A percentile compares a stretch with the other conserved stretches of the same genome.
Conservation (phyloP, 768 basidiomycete species). For the Hysterangium stoloniferum region DNA sequence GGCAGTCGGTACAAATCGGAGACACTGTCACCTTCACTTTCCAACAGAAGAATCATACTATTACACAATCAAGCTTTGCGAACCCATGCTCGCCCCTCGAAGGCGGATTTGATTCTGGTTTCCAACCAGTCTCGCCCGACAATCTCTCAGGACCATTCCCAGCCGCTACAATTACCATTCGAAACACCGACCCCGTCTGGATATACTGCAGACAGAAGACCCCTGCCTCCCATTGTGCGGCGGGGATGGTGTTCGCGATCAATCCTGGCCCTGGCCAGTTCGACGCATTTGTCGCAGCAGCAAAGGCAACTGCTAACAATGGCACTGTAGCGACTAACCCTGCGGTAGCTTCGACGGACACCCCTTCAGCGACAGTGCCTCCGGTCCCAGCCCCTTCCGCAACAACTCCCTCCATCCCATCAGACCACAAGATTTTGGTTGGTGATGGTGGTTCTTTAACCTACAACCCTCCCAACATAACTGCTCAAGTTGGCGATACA, state of each 20-base stretch:
- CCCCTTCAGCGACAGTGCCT: conserved; percentile 34
- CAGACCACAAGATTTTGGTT: conserved; percentile 35
- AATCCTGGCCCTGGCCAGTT: conserved; percentile 36
- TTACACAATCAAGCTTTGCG: conserved; percentile 43
- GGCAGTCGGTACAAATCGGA: conserved; percentile 38
- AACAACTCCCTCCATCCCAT: conserved; percentile 16
- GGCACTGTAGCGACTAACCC: not conserved
- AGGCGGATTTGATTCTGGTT: conserved; percentile 11
- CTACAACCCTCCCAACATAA: conserved; percentile 40
- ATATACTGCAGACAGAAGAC: conserved; percentile 46
- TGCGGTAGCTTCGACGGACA: conserved; percentile 18
- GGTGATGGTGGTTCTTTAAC: conserved; percentile 29
- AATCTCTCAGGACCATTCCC: conserved; percentile 37
- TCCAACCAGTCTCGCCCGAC: conserved; percentile 30
- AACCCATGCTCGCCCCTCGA: conserved; percentile 25
- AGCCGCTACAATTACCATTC: conserved; percentile 35
- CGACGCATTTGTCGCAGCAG: conserved; percentile 6
- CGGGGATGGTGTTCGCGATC: conserved; percentile 61
- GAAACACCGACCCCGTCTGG: conserved; percentile 17
- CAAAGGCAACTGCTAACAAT: conserved; percentile 7
- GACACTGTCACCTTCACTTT: conserved; percentile 60
- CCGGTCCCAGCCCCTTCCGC: conserved; percentile 27
- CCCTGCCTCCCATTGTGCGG: conserved; percentile 39
- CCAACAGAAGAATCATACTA: conserved; percentile 48
- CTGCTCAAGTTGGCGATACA: conserved; percentile 39